Conservation (phyloP, 2,329 filamentous ascomycete genomes). For the Trichoderma sp. region DNA sequence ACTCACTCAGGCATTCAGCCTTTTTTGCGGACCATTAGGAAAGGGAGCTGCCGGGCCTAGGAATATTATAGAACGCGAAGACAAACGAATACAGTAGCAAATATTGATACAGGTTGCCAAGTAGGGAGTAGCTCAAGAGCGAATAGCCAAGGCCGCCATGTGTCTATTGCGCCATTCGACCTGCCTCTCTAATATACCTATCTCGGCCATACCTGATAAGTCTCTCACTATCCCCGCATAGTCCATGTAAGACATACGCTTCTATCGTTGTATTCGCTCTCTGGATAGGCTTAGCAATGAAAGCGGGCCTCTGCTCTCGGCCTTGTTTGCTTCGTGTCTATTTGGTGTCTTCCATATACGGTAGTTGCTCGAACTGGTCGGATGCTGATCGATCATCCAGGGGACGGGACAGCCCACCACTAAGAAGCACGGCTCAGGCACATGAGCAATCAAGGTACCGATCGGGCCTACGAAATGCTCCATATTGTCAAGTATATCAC, state of each 20-base stretch:
- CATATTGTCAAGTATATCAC: background rate
- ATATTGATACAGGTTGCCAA: background rate
- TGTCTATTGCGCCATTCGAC: background rate
- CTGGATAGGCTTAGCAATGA: background rate
- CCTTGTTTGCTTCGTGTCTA: background rate
- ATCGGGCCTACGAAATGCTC: background rate
- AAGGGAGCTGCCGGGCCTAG: background rate
- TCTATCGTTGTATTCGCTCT: background rate
- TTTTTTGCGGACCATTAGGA: background rate
- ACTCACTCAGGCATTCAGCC: background rate
- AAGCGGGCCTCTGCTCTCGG: background rate
- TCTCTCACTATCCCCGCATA: background rate
- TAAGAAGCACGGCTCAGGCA: background rate
- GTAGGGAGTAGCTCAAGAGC: background rate
- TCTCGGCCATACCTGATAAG: background rate
- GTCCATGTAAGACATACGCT: background rate
- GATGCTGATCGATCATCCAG: background rate
- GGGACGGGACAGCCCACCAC: background rate
- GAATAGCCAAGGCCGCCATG: background rate
- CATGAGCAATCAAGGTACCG: background rate
- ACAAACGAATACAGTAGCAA: background rate
- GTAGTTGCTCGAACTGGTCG: background rate
- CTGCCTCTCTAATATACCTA: background rate
- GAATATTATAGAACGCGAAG: background rate
- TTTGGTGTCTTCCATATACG: background rate